Evolutionary conservation across 139 green algal genomes (phyloP).

Genomic region (Picochlorum sp.): DNA sequence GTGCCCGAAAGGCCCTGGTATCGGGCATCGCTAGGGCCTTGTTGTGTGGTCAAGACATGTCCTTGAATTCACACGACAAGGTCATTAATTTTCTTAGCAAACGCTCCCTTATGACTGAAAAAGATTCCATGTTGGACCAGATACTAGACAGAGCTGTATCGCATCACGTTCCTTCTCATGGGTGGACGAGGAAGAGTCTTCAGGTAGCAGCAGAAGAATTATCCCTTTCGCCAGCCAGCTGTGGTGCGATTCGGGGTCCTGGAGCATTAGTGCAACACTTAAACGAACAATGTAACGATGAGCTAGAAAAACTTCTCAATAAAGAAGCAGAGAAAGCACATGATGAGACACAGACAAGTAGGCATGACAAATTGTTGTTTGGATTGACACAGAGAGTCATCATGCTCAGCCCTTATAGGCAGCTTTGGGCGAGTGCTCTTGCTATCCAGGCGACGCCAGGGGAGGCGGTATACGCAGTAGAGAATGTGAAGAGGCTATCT

Average conservation of each 20-base stretch:
- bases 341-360: background rate
- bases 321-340: constrained; percentile 22
- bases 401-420: constrained; percentile 41
- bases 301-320: constrained; percentile 20
- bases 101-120: too few species aligned
- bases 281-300: constrained; percentile 38
- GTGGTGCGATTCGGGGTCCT: constrained; percentile 35
- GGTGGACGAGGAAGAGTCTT: constrained; percentile 37
- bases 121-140: too few species aligned
- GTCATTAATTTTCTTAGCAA: too few species aligned
- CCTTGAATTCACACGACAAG: too few species aligned
- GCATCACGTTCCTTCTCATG: background rate
- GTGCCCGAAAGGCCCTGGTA: too few species aligned
- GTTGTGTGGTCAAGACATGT: too few species aligned
- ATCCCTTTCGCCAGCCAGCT: constrained; percentile 41
- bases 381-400: constrained; percentile 44
- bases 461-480: constrained; percentile 26
- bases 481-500: constrained; percentile 34
- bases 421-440: constrained; percentile 50
- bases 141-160: too few species aligned
- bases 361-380: constrained; percentile 26
- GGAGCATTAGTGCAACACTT: constrained; percentile 50
- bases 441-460: constrained; percentile 36
- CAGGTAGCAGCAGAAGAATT: constrained; percentile 41
- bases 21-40: too few species aligned